Evolutionary conservation across 1,139 yeast genomes (phyloP), one percentile per base, ranked within the genome.

Genomic region (Sugiyamaella neomexicana): DNA sequence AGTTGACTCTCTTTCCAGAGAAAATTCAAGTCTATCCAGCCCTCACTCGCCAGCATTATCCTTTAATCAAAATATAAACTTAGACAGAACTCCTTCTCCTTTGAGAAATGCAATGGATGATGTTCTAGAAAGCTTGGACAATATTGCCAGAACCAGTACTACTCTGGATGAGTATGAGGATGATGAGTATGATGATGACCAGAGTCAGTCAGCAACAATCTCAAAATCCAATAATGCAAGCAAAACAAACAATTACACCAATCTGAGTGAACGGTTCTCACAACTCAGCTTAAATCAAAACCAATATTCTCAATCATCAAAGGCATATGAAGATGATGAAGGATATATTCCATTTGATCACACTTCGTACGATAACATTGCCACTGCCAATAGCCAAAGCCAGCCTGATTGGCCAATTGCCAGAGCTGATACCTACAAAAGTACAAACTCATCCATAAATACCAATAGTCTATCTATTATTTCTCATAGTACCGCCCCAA

Each of bases 61-160:
- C 25, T 20, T 20, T 15, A 31, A 15, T 10, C 36, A 39, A 20
- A 20, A 15, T 17, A 5, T 16, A 8, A 29, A 38, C 20, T 44
- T 63, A 6, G 62, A 64, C 49, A 77, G 83, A 7, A 83, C 85
- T 1, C 85, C 85, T 0, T 82, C 81, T 1, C 83, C 83, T 2
- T 78, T 70, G 37, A 49, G 70, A 41, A 61, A 61, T 37, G 74
- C 73, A 5, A 67, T 70, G 69, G 71, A 68, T 46, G 72, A 68
- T 50, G 72, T 70, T 12, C 55, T 69, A 51, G 65, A 60, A 29
- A 65, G 70, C 23, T 58, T 70, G 25, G 71, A 69, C 41, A 64
- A 61, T 40, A 55, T 69, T 64, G 58, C 58, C 31, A 39, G 60
- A 32, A 52, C 51, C 32, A 62, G 62, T 46, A 17, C 42, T 20